Percentiles rank a stretch among this genome's conserved stretches.
These are phyloP conservation scores for Claviceps sp. DNA, from an alignment of 2,329 filamentous ascomycete genomes.

Conservation along the genomic window DNA sequence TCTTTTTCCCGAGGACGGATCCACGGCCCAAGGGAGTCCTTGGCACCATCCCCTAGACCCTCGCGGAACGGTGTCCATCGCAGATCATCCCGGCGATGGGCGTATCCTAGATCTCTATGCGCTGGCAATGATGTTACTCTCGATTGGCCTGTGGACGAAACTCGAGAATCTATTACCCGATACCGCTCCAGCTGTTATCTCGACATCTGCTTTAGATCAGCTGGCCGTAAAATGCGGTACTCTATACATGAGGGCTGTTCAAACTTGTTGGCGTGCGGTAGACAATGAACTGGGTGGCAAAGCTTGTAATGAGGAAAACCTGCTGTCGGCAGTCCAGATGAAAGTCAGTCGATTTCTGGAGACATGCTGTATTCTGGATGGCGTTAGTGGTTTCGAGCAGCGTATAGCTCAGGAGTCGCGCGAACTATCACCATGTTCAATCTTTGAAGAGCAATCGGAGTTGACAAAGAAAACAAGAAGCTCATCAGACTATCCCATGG, in stretches of 20 bases:
- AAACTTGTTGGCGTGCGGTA: conserved; percentile 57
- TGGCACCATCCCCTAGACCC: conserved; percentile 53
- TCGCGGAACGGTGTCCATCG: conserved; percentile 33
- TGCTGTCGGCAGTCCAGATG: conserved; percentile 39
- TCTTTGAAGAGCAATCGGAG: not conserved
- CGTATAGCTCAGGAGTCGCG: conserved; percentile 35
- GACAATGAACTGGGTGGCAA: conserved; percentile 43
- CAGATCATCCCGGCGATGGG: conserved; percentile 36
- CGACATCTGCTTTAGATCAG: conserved; percentile 47
- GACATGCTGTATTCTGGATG: conserved; percentile 46
- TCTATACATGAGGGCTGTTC: conserved; percentile 61
- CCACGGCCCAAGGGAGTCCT: conserved; percentile 13
- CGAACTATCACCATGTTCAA: conserved; percentile 6
- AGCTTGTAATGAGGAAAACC: conserved; percentile 30
- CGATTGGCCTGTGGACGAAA: conserved; percentile 63
- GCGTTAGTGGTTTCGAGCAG: conserved; percentile 42
- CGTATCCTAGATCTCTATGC: conserved; percentile 58
- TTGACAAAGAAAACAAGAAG: conserved; percentile 3
- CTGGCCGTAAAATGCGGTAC: conserved; percentile 57
- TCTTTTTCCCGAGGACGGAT: conserved; percentile 37
- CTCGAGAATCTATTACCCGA: conserved; percentile 39
- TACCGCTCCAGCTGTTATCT: conserved; percentile 34
- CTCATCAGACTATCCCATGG: not conserved
- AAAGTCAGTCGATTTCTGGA: conserved; percentile 45
- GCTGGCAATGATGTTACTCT: conserved; percentile 58